Conservation (phyloP, 768 basidiomycete genomes). For the Glaciozyma antarctica region DNA sequence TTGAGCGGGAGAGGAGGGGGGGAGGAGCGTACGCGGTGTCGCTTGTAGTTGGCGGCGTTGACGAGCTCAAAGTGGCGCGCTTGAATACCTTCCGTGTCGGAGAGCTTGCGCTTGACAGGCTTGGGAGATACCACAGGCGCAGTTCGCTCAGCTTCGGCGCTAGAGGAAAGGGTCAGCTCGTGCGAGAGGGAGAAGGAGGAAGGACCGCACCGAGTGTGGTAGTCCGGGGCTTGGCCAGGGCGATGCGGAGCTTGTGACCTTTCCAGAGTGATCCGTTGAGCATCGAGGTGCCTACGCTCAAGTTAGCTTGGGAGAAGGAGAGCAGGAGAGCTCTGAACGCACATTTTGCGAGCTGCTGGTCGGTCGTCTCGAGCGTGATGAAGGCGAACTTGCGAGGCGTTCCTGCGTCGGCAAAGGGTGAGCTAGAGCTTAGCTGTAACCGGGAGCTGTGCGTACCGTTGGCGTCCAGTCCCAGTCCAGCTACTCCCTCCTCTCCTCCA, state of each 20-base stretch:
- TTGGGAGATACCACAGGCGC: not conserved
- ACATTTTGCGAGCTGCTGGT: constrained; percentile 22
- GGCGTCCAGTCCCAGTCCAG: constrained; percentile 9
- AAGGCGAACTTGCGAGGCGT: constrained; percentile 22
- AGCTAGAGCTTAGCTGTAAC: not conserved
- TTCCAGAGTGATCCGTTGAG: constrained; percentile 30
- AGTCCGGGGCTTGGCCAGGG: constrained; percentile 19
- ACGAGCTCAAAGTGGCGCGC: constrained; percentile 25
- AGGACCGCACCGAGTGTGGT: constrained; percentile 10
- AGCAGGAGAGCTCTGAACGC: not conserved
- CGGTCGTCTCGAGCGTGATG: constrained; percentile 19
- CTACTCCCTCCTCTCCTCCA: constrained; percentile 7
- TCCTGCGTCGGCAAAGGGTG: not conserved
- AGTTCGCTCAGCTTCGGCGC: constrained; percentile 5
- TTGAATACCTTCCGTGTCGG: constrained; percentile 14
- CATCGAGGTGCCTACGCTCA: constrained; percentile 25
- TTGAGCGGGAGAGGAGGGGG: not conserved
- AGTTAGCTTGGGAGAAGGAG: not conserved
- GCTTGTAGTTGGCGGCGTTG: constrained; percentile 16
- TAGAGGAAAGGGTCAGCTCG: not conserved
- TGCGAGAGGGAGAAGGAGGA: not conserved
- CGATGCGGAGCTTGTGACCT: constrained; percentile 29
- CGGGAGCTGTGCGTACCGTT: constrained; percentile 1
- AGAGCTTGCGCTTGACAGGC: constrained; percentile 23
- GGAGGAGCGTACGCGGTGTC: constrained; percentile 14